phyloP scores from a whole-genome alignment of 768 basidiomycete species.

The Auricularia sp. region DNA sequence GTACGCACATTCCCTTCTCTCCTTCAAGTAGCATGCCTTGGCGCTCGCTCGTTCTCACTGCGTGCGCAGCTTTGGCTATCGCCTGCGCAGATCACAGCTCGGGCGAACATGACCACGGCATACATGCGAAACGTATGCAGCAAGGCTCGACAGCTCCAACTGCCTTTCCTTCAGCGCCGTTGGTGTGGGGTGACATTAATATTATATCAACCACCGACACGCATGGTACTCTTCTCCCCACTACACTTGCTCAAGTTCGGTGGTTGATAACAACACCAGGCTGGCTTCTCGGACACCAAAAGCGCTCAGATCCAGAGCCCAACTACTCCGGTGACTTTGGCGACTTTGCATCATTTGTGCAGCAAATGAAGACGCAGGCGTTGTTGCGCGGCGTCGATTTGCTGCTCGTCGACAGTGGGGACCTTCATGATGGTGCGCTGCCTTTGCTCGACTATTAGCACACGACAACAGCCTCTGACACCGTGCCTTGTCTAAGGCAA shows the following conservation, averaged over 20 bases:
- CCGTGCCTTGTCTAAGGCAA: not conserved
- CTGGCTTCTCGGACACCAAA: constrained; percentile 79
- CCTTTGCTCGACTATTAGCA: too few relatives aligned
- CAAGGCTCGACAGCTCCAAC: too few relatives aligned
- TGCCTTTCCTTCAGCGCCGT: not conserved
- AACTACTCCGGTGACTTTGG: constrained; percentile 70
- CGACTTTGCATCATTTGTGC: constrained; percentile 74
- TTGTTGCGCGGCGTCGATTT: constrained; percentile 65
- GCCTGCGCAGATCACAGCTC: too few relatives aligned
- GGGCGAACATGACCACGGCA: too few relatives aligned
- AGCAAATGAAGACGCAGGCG: constrained; percentile 72
- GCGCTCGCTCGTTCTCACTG: too few relatives aligned
- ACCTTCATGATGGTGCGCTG: constrained; percentile 51
- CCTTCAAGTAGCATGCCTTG: too few relatives aligned
- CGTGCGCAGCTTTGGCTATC: too few relatives aligned
- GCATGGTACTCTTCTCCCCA: constrained; percentile 18
- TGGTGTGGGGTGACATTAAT: not conserved
- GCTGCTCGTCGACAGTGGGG: constrained; percentile 71
- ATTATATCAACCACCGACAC: not conserved
- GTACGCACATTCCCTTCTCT: not conserved
- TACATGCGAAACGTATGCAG: not conserved
- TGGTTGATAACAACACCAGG: too few relatives aligned
- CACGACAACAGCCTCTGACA: constrained; percentile 5
- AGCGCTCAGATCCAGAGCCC: constrained; percentile 60
- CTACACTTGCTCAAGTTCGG: too few relatives aligned